Base-by-base conservation (phyloP, 192 early-diverging fungal species). In the Spinellus fusiger region DNA sequence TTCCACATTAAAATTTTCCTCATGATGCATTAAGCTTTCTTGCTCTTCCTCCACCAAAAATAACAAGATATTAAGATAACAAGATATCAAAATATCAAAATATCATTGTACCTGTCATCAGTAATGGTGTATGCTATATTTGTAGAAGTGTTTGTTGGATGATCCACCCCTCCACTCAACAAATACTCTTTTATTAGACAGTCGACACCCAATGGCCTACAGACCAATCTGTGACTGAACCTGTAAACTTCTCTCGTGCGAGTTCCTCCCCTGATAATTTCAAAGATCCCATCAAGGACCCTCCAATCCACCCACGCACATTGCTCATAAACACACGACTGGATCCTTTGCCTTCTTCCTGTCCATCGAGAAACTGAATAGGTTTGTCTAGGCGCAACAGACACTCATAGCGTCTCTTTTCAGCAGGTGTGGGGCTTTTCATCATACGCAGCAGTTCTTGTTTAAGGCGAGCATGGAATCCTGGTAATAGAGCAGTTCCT, bases 231-330 rank as follows among this genome's bases (percentile, higher is more conserved):
- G 85, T 78, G 4, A 89, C 73, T 9, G 68, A 65, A 13, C 79
- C 86, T 22, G 73, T 76, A 71, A 83, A 93, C 32, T 84, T 83
- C 23, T 89, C 88, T 34, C 78, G 71, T 6, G 73, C 53, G 0
- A 91, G 57, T 49, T 93, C 92, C 18, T 80, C 68, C 9, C 85
- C 86, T 1, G 82, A 85, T 27, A 88, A 80, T 61, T 88, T 90
- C 1, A 92, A 70, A 1, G 87, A 81, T 7, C 88, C 90, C 4
- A 87, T 80, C 38, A 95, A 66, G 23, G 93, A 92, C 6, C 80
- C 84, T 15, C 93, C 93, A 60, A 92, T 81, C 93, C 93, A 95
- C 7, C 80, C 70, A 1, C 88, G 75, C n/a, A 84, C 77, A 54
- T 89, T 87, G 13, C 77, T 67, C 52, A 72, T 71, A 72, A 93